These are phyloP conservation scores for Pythium insidiosum DNA, from an alignment of 352 stramenopile species.

Conservation along the genomic window DNA sequence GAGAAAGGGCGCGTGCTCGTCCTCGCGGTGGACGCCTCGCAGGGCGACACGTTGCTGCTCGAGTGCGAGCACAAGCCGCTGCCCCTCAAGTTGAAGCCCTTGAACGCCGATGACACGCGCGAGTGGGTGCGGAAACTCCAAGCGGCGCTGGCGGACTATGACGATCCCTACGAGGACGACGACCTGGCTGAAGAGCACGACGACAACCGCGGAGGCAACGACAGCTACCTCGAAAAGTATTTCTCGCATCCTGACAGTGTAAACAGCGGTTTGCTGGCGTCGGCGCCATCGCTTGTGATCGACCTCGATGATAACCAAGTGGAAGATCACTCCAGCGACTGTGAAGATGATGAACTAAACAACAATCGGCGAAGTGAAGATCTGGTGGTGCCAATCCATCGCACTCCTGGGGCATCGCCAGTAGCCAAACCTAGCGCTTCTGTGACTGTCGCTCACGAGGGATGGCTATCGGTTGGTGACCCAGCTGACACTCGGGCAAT, in stretches of 20 bases:
- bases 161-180: background rate
- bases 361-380: no score
- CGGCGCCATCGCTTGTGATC: no score
- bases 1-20: constrained; percentile 59
- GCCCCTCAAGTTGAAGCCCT: constrained; percentile 58
- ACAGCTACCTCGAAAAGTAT: background rate
- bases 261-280: no score
- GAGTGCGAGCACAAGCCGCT: constrained; percentile 43
- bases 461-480: constrained; percentile 4
- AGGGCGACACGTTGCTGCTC: constrained; percentile 40
- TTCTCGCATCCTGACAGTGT: background rate
- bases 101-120: constrained; percentile 38
- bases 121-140: constrained; percentile 41
- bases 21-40: constrained; percentile 19
- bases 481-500: constrained; percentile 9
- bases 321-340: no score
- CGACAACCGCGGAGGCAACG: background rate
- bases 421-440: background rate
- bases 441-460: no score
- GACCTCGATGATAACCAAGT: background rate
- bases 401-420: background rate
- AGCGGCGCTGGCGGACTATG: constrained; percentile 13
- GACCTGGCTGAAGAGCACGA: no score
- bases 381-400: background rate
- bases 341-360: no score